phyloP scores from a whole-genome alignment of 768 basidiomycete genomes.

The Hortiboletus flavorubellus region DNA sequence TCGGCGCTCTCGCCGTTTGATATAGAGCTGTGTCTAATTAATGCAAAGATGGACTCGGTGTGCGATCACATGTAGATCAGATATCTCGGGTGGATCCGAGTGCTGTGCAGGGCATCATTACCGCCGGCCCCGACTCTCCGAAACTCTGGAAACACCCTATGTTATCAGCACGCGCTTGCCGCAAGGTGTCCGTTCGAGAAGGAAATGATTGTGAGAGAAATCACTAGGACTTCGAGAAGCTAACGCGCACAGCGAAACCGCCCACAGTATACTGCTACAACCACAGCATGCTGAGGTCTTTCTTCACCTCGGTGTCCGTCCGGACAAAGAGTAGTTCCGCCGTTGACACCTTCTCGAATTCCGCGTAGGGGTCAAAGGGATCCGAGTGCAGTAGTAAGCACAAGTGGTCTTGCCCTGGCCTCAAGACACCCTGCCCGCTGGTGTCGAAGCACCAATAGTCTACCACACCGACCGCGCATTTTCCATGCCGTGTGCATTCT shows the following conservation, averaged over 20 bases:
- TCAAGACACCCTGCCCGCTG: conserved; percentile 22
- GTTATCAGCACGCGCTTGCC: neutral
- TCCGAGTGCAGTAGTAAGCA: conserved; percentile 28
- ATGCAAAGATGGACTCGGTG: too few species aligned
- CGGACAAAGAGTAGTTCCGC: conserved; percentile 26
- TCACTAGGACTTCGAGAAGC: neutral
- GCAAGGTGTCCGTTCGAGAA: neutral
- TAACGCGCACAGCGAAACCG: neutral
- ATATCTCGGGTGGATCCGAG: neutral
- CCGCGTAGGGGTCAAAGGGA: conserved; percentile 28
- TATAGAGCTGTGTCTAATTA: too few species aligned
- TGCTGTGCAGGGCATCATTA: neutral
- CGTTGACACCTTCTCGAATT: conserved; percentile 27
- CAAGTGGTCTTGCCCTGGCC: conserved; percentile 25
- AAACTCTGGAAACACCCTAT: neutral
- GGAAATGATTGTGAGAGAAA: neutral
- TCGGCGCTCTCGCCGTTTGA: too few species aligned
- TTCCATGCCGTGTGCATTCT: conserved; percentile 18
- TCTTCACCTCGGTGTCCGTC: conserved; percentile 16
- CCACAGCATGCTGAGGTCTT: conserved; percentile 20
- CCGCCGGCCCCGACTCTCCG: neutral
- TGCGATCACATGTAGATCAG: too few species aligned
- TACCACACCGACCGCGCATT: conserved; percentile 26
- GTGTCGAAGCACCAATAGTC: conserved; percentile 34
- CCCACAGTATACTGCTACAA: conserved; percentile 8